Base-by-base conservation (phyloP, 2,329 filamentous ascomycete genomes). In the Penicillium sp. region DNA sequence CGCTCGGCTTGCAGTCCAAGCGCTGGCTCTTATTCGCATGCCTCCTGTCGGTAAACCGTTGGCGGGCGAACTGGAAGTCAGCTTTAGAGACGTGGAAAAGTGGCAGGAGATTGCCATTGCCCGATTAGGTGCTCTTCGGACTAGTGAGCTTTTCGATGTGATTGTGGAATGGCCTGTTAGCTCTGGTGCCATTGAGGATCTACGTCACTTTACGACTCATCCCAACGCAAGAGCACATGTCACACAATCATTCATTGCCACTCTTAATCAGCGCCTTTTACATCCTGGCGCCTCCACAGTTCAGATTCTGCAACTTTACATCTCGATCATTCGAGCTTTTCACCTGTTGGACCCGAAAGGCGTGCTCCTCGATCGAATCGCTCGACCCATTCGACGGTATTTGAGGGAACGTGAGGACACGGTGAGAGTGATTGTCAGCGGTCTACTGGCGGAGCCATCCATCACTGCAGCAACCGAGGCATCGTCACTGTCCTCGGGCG, bases 221-320 rank as follows among this genome's bases (percentile, higher is more conserved):
- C 76, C 83, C 2, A 76, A 78, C 2, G 81, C 83, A 9, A 82
- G 87, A 61, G 75, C 78, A 22, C 78, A 84, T 64, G 74, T 87
- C 14, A 84, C 83, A 4, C 76, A 75, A 4, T 77, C 76, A 46
- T 87, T 88, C 64, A 78, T 78, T 3, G 73, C 76, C 7, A 81
- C 81, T 42, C 72, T 87, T 2, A 79, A 80, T 21, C 76, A 78
- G 27, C 79, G 85, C 10, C 70, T 88, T 10, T 71, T 88, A 14
- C 85, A 88, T 65, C 83, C 85, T 4, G 87, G 86, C 9, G 84
- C 85, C 3, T 87, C 85, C 10, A 89, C 87, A 0, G 82, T 84
- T 1, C 82, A 88, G 56, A 87, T 90, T 2, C 72, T 90, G n/a
- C 83, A 86, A 59, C 74, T 87, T 8, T 90, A 90, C 69, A 87